These are phyloP conservation scores for Ceratocystis diversiconidia DNA, from an alignment of 2,329 filamentous ascomycete species.

Conservation along the genomic window DNA sequence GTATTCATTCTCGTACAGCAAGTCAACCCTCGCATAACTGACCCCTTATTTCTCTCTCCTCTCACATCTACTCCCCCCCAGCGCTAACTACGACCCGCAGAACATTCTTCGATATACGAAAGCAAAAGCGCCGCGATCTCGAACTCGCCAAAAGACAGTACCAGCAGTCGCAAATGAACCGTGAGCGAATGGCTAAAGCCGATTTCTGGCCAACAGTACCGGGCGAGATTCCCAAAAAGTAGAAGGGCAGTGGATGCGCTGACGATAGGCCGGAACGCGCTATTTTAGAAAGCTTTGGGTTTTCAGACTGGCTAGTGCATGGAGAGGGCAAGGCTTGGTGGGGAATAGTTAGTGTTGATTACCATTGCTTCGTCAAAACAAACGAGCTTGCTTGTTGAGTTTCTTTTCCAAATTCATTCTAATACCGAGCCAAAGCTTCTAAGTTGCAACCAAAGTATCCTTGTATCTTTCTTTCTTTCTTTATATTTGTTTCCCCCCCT, in stretches of 20 bases:
- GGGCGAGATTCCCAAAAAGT: conserved; percentile 27
- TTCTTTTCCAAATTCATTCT: conserved; percentile 7
- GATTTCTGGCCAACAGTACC: conserved; percentile 77
- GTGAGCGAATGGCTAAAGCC: conserved; percentile 65
- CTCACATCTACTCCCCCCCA: background rate
- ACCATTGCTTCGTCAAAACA: background rate
- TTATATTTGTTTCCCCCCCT: background rate
- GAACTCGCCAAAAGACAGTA: conserved; percentile 42
- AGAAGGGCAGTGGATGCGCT: background rate
- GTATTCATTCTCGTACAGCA: conserved; percentile 76
- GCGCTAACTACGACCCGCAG: conserved; percentile 30
- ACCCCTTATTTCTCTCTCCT: background rate
- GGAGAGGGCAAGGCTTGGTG: background rate
- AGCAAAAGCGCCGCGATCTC: conserved; percentile 50
- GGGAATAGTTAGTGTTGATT: background rate
- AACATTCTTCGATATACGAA: conserved; percentile 71
- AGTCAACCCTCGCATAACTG: background rate
- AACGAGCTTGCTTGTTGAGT: background rate
- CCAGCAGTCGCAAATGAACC: conserved; percentile 55
- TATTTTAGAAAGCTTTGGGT: background rate
- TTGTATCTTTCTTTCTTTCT: background rate
- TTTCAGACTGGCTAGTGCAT: background rate
- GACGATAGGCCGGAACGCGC: background rate
- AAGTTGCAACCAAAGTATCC: background rate
- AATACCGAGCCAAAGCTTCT: background rate